Base-by-base conservation (phyloP, 2,329 filamentous ascomycete species). In the Gnomoniopsis smithogilvyi region DNA sequence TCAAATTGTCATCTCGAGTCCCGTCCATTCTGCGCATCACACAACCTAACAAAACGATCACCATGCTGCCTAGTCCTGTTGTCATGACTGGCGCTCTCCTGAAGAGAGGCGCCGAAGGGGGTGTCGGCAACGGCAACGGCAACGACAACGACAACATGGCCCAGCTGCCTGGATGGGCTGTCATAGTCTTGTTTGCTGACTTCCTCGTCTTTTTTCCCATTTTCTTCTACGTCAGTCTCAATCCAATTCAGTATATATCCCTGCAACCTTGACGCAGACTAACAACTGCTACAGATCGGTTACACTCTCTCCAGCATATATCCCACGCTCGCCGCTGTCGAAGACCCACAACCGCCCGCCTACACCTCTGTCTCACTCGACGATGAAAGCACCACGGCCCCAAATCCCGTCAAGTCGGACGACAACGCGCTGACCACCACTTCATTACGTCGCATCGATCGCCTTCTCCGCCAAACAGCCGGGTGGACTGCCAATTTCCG, bases 401-500 rank as follows among this genome's bases (percentile, higher is more conserved):
- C 71, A 60, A 68, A 69, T 59, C 64, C 67, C 63, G 64, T 63
- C 48, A 67, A 67, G 63, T 67, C 61, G 66, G 66, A 72, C 61
- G 66, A 72, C 62, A 46, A 69, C 53, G 71, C 69, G 61, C 75
- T 76, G 62, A 71, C 82, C 64, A 84, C 80, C 21, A 75, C 78
- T 30, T 83, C 78, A 54, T 67, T 84, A 66, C 79, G 80, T 65
- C 73, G 75, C 66, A 81, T 77, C 59, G 73, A 77, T 70, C 77
- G 78, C 45, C 74, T 82, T 62, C 80, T 97, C 48, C 78, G 79
- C 64, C 76, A 82, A 1, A 76, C 84, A 64, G 86, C 81, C 61
- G 91, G 92, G 63, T 82, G 81, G 73, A 76, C 76, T 60, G 82
- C 88, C 59, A 80, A 83, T 67, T 89, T 91, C 80, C 88, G 91